Conservation (phyloP, 2,329 filamentous ascomycete genomes). For the Cephalotrichum gorgonifer region DNA sequence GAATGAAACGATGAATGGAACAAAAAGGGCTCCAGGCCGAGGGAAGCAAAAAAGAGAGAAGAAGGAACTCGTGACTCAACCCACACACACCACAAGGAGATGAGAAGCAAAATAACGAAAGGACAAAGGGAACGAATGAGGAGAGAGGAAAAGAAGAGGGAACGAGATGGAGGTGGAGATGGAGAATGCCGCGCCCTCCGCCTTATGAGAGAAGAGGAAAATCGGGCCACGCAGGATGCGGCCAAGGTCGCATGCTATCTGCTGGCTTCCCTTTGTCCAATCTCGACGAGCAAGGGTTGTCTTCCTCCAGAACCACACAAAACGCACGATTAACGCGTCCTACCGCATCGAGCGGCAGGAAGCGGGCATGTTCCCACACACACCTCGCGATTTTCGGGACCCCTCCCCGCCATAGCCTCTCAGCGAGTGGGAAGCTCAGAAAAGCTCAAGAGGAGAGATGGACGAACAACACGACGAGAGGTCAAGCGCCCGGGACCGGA, state of each 20-base stretch:
- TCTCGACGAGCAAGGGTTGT: too few relatives aligned
- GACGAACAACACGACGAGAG: too few relatives aligned
- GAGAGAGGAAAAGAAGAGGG: conserved; percentile 3
- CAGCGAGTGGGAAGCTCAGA: conserved; percentile 1
- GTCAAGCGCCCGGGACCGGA: conserved; percentile 5
- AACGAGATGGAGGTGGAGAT: background rate
- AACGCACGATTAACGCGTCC: too few relatives aligned
- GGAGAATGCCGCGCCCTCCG: background rate
- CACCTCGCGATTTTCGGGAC: background rate
- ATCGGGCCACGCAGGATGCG: background rate
- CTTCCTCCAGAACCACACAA: too few relatives aligned
- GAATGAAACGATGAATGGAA: too few relatives aligned
- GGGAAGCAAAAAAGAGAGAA: too few relatives aligned
- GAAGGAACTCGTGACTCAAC: too few relatives aligned
- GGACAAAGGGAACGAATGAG: background rate
- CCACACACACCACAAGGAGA: background rate
- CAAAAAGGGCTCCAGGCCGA: too few relatives aligned
- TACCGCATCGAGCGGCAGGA: too few relatives aligned
- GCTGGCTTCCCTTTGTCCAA: too few relatives aligned
- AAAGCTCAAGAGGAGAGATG: too few relatives aligned
- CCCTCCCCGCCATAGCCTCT: background rate
- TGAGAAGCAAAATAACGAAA: background rate
- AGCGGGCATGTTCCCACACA: background rate
- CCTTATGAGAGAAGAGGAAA: background rate
- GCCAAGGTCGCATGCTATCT: too few relatives aligned